Percentiles rank a stretch among this genome's conserved stretches.
phyloP scores from a whole-genome alignment of 2,329 filamentous ascomycete genomes.

The Phialophora expanda region DNA sequence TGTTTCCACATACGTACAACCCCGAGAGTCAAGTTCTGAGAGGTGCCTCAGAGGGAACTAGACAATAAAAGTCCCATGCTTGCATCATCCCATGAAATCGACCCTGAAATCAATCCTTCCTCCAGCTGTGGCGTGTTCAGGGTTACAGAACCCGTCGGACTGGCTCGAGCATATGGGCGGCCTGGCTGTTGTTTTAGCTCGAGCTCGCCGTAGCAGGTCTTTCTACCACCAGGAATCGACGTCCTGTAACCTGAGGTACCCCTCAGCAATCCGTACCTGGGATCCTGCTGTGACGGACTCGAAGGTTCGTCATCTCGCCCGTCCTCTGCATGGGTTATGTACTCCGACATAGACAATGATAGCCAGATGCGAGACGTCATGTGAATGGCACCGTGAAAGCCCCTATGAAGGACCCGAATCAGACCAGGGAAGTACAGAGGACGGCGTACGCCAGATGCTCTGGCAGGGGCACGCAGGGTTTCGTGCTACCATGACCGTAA shows the following conservation, averaged over 20 bases:
- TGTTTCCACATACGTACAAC: constrained; percentile 7
- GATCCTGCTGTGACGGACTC: background rate
- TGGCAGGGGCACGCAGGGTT: too few species aligned
- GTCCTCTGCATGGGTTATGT: too few species aligned
- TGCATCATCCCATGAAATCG: constrained; percentile 10
- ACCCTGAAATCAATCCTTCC: too few species aligned
- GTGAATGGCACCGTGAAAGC: too few species aligned
- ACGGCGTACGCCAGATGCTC: too few species aligned
- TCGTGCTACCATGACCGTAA: too few species aligned
- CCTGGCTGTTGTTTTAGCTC: background rate
- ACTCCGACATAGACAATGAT: too few species aligned
- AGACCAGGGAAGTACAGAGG: too few species aligned
- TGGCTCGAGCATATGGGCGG: background rate
- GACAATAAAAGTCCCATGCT: constrained; percentile 15
- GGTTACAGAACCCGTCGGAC: background rate
- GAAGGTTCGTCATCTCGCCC: background rate
- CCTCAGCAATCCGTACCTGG: background rate
- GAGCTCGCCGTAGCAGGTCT: background rate
- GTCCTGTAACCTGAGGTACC: background rate
- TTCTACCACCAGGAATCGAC: background rate
- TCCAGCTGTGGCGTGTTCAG: background rate
- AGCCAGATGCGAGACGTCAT: too few species aligned
- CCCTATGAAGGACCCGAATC: too few species aligned
- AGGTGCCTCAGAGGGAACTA: background rate
- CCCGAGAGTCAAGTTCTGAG: background rate